A percentile compares a stretch with the other conserved stretches of the same genome.
Conservation (phyloP, 2,329 filamentous ascomycete species). For the Monilinia fructigena region DNA sequence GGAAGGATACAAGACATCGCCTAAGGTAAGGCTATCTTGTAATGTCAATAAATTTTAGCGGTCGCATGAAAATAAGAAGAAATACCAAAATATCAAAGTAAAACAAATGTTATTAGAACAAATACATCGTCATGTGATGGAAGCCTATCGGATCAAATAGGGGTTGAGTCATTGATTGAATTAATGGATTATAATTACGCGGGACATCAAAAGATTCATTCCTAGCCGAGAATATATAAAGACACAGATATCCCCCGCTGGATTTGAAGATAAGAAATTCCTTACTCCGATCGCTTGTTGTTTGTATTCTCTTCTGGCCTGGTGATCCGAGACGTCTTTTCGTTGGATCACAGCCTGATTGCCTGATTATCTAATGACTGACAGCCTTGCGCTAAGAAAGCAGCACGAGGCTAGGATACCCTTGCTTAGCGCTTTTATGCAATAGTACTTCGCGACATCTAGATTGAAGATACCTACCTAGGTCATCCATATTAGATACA, state of each 20-base stretch:
- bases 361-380: not conserved
- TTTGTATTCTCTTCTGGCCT: not conserved
- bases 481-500: not conserved
- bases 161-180: conserved; percentile 34
- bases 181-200: conserved; percentile 33
- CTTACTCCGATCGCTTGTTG: not conserved
- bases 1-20: conserved; percentile 23
- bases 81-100: conserved; percentile 17
- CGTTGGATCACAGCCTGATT: conserved; percentile 21
- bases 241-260: not conserved
- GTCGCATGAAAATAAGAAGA: conserved; percentile 30
- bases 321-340: conserved; percentile 6
- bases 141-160: conserved; percentile 22
- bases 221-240: conserved; percentile 36
- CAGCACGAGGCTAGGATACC: not conserved
- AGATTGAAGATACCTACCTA: not conserved
- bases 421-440: not conserved
- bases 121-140: conserved; percentile 35
- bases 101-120: no score
- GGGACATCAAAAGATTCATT: conserved; percentile 26
- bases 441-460: conserved; percentile 9
- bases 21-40: conserved; percentile 16
- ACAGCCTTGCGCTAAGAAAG: not conserved
- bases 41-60: conserved; percentile 27
- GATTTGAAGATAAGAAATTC: not conserved